Conservation (phyloP, 345 rosid species). For the Populus deltoides region DNA sequence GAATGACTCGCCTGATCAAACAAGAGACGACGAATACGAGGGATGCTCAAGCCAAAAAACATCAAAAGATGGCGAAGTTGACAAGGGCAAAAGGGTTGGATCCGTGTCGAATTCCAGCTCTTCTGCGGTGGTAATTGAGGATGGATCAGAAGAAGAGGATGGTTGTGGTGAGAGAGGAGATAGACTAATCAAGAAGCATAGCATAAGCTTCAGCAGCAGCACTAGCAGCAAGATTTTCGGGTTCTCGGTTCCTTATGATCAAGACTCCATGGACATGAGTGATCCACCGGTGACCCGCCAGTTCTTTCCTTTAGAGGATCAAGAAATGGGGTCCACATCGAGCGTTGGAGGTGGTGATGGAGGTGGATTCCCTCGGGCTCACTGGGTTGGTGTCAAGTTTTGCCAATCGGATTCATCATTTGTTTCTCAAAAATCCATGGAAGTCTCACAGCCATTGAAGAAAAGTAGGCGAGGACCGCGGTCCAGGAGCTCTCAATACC, state of each 20-base stretch:
- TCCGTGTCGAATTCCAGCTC: constrained; percentile 79
- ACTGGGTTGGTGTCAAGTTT: constrained; percentile 65
- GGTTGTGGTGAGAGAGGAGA: constrained; percentile 19
- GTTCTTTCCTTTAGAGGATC: constrained; percentile 66
- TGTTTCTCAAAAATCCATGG: constrained; percentile 36
- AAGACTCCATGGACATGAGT: constrained; percentile 22
- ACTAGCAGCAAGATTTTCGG: constrained; percentile 45
- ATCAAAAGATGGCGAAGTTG: constrained; percentile 37
- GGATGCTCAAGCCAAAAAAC: constrained; percentile 46
- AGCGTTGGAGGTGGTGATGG: constrained; percentile 14
- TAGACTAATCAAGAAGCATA: constrained; percentile 32
- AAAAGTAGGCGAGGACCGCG: constrained; percentile 95
- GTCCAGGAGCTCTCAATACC: constrained; percentile 92
- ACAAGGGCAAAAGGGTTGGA: constrained; percentile 67
- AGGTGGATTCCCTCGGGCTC: constrained; percentile 55
- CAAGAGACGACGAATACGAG: constrained; percentile 46
- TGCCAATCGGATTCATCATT: constrained; percentile 52
- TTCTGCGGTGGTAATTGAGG: constrained; percentile 70
- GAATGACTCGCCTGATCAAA: constrained; percentile 60
- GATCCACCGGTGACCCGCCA: constrained; percentile 71
- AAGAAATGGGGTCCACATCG: constrained; percentile 38
- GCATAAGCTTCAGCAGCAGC: constrained; percentile 12
- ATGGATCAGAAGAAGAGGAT: constrained; percentile 75
- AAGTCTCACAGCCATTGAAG: constrained; percentile 61
- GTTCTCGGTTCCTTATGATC: constrained; percentile 33